Base-by-base conservation (phyloP, 2,329 filamentous ascomycete genomes). In the Sporothrix brasiliensis region DNA sequence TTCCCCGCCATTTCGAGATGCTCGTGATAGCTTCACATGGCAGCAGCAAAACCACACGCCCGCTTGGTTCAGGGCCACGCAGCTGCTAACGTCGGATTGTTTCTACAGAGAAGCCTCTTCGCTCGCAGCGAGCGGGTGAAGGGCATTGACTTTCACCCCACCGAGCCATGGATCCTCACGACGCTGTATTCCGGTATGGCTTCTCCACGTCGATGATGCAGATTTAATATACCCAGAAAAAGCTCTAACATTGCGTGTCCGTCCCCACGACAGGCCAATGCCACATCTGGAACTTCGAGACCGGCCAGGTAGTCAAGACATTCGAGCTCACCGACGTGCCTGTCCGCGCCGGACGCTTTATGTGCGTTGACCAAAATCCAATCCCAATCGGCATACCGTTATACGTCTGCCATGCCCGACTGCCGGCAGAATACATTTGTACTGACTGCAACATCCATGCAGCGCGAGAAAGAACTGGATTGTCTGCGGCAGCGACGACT, bases 211-310 rank as follows among this genome's bases (percentile, higher is more conserved):
- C 11, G 16, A 9, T 44, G 11, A 30, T 65, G 19, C 50, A 44
- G 44, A 11, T 24, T 5, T 41, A 34, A 6, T n/a, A 34, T 34
- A 50, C 14, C 61, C 6, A 30, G 41, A 34, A 19, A 27, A 14
- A 34, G 44, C 61, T 65, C 61, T 65, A 65, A 65, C 61, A 50
- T 14, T 61, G 24, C 16, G 47, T 19, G 44, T 10, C 10, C 3
- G 39, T 47, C 61, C 27, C 21, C 47, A 11, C 5, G 10, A 41
- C 68, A 93, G 93, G 95, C 81, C 94, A 98, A 85, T 95, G 97
- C 79, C 96, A 98, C 84, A 98, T 99, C 79, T 98, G 95, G 94
- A 97, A 94, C 47, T 97, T 97, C 82, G 94, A 97, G 83, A 96
- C 93, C 67, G 93, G 97, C 80, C 91, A 94, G 74, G 94, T 98